Evolutionary conservation across 2,329 filamentous ascomycete genomes (phyloP), one percentile per base, ranked within the genome.

Genomic region (Aspergillus pseudonomiae): DNA sequence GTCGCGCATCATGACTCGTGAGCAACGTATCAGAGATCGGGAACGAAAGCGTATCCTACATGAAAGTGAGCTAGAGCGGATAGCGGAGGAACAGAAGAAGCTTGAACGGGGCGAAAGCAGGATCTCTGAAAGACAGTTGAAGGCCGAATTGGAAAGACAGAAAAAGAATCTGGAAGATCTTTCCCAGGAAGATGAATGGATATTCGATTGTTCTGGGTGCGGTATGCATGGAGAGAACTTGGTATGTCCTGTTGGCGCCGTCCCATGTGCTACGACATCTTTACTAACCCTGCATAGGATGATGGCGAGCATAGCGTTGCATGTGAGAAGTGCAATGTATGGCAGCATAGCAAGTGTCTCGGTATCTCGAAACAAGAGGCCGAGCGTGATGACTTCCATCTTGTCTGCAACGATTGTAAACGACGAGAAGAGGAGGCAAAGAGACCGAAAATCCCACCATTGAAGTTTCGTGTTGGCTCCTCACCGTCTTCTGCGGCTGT

Each of bases 311-410:
- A 97, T 75, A 97, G 93, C 75, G 89, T 99, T 67, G 91, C 94
- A 32, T 99, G 95, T 79, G 95, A 99, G 74, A 89, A 85, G 69
- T 99, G 95, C 82, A 96, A 90, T 74, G 90, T 96, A 55, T 99
- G 95, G 95, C 94, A 98, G 76, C 95, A 99, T 75, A 96, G 93
- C 82, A 92, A 91, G 71, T 99, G 95, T 74, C 86, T 97, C 64
- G 90, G 89, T 46, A 91, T 98, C 67, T 86, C 86, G 53, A 87
- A 96, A 71, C 81, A 85, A 64, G 91, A 94, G 66, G 94, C 93
- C 0, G 94, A 97, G 67, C 85, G 89, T 54, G 88, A 92, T 1
- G 91, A 96, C 68, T 98, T 98, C 72, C 89, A 92, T 65, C 97
- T 97, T 73, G 78, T 97, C 67, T 98, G 94, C 80, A 82, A 82